Evolutionary conservation across 768 basidiomycete species (phyloP).

Genomic region (Trametes gibbosa): DNA sequence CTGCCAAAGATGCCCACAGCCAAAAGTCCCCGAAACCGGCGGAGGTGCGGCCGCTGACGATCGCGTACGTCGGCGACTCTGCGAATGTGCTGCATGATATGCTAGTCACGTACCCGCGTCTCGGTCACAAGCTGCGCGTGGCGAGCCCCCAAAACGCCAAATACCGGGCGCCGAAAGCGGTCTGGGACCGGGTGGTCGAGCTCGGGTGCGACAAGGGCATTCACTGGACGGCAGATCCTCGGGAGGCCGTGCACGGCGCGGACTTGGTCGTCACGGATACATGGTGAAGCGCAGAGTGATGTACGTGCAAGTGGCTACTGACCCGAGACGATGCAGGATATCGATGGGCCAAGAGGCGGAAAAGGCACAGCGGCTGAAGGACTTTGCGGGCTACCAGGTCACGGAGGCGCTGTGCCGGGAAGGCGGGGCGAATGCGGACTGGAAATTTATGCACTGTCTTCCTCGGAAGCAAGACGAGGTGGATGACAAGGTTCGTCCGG

Average conservation of each 20-base stretch:
- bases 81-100: conserved; percentile 97
- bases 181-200: conserved; percentile 80
- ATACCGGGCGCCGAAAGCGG: conserved; percentile 67
- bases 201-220: conserved; percentile 72
- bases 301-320: neutral
- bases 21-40: conserved; percentile 35
- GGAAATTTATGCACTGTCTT: conserved; percentile 96
- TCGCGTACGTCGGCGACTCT: conserved; percentile 92
- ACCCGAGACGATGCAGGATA: conserved; percentile 58
- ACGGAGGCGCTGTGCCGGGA: conserved; percentile 82
- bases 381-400: conserved; percentile 92
- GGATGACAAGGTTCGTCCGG: conserved; percentile 73
- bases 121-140: conserved; percentile 84
- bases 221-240: conserved; percentile 74
- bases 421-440: conserved; percentile 80
- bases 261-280: conserved; percentile 98
- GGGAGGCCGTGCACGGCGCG: conserved; percentile 83
- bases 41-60: conserved; percentile 72
- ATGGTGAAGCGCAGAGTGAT: conserved; percentile 53
- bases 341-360: conserved; percentile 99
- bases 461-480: conserved; percentile 93
- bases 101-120: conserved; percentile 89
- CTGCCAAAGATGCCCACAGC: neutral
- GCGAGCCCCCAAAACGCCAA: conserved; percentile 65
- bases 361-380: conserved; percentile 78